Evolutionary conservation across 2,329 filamentous ascomycete genomes (phyloP).

Genomic region (Myriangium duriaei): DNA sequence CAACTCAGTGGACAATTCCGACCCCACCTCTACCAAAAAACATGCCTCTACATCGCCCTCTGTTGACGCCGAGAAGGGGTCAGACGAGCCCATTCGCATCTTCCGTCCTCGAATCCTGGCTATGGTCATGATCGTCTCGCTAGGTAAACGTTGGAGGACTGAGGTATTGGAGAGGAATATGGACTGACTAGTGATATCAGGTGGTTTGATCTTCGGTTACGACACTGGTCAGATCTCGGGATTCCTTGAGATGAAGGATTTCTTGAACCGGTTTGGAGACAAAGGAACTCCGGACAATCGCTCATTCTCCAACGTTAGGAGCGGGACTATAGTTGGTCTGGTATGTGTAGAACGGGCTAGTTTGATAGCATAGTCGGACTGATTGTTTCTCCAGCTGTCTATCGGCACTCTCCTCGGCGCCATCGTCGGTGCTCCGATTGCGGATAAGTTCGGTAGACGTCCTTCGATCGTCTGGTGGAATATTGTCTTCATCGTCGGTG

Average conservation of each 20-base stretch:
- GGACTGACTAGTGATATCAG: no score
- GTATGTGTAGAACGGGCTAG: no score
- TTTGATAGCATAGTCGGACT: background rate
- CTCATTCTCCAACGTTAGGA: constrained; percentile 45
- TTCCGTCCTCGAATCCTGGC: constrained; percentile 18
- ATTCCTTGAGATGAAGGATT: constrained; percentile 50
- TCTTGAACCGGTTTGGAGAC: constrained; percentile 41
- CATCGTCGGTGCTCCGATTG: constrained; percentile 45
- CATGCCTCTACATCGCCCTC: background rate
- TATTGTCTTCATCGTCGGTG: constrained; percentile 51
- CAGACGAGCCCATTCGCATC: constrained; percentile 11
- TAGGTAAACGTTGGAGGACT: no score
- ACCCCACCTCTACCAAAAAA: background rate
- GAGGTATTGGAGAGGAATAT: no score
- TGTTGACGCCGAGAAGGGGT: constrained; percentile 7
- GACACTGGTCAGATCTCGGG: constrained; percentile 45
- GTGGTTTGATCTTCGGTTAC: constrained; percentile 27
- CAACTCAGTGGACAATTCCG: constrained; percentile 6
- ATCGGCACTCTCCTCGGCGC: constrained; percentile 49
- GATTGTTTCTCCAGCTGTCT: constrained; percentile 23
- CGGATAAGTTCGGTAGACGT: constrained; percentile 49
- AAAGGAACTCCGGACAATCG: constrained; percentile 27
- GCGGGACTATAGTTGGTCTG: constrained; percentile 53
- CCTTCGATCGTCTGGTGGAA: constrained; percentile 50
- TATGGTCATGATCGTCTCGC: constrained; percentile 23